Base-by-base conservation (phyloP, 371 early-diverging fungal genomes). In the Gilbertella persicaria region DNA sequence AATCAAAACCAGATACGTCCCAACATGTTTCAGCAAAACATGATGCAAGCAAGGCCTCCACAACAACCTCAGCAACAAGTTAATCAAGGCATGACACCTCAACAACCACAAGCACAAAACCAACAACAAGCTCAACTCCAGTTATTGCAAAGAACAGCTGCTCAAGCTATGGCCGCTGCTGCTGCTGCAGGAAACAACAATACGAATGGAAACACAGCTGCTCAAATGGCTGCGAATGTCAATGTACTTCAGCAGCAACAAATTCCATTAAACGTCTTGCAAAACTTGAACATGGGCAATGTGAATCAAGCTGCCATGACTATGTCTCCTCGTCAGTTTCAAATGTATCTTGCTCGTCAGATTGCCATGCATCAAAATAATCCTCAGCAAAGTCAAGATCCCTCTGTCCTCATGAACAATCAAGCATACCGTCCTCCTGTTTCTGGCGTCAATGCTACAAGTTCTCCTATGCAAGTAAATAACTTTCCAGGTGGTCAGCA, bases 281-380 rank as follows among this genome's bases (percentile, higher is more conserved):
- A 64, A 44, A 62, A 47, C 33, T 41, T 72, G 33, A 62, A 60
- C 23, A 56, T 51, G 37, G 46, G 39, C 17, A 62, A 47, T 37
- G 42, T 47, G 1, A 62, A 60, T 20, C 62, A 58, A 17, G 50
- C 50, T 12, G 60, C 46, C 0, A 14, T 60, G 16, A 48, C 47
- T 14, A 39, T 73, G 51, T 66, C 71, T 3, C 69, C 62, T 4
- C 57, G 60, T 20, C 75, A 74, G 36, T 47, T 69, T 37, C 72
- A 72, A 58, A 58, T 56, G 24, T 58, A 58, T 21, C 33, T 72
- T 23, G 51, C 59, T 21, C 67, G 60, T 23, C 73, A 72, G 37
- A 28, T 66, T 20, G 59, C 64, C 24, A 47, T 63, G 13, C 66
- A 69, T 9, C 65, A 70, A 41, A 37, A 50, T 43, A 20, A 23